These are phyloP conservation scores for Pleurotus cornucopiae DNA, from an alignment of 768 basidiomycete species.

Conservation along the genomic window DNA sequence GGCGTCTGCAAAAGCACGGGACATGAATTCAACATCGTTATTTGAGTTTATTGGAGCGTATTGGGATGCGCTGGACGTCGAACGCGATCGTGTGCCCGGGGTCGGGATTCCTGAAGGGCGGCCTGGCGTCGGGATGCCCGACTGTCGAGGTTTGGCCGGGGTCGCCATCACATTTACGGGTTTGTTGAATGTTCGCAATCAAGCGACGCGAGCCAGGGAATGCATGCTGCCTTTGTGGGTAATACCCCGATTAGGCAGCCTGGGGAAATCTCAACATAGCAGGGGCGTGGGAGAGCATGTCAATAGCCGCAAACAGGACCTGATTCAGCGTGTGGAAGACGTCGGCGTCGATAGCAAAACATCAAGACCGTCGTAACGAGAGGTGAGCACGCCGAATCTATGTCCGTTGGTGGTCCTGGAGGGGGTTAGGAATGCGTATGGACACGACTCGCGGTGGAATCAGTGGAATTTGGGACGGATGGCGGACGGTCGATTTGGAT, in stretches of 20 bases:
- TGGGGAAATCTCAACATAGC: not conserved
- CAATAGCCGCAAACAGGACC: not conserved
- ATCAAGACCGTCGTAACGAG: constrained; percentile 4
- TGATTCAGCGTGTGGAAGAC: not conserved
- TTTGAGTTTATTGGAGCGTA: constrained; percentile 19
- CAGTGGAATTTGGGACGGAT: constrained; percentile 14
- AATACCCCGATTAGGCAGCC: not conserved
- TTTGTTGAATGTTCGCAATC: not conserved
- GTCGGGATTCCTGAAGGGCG: constrained; percentile 55
- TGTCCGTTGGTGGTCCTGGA: not conserved
- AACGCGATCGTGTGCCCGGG: constrained; percentile 60
- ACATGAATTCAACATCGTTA: constrained; percentile 53
- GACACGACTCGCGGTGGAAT: not conserved
- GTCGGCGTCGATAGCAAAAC: not conserved
- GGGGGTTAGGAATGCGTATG: not conserved
- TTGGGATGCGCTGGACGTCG: constrained; percentile 49
- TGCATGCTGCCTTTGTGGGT: too few species aligned
- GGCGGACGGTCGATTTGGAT: constrained; percentile 11
- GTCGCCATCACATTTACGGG: constrained; percentile 19
- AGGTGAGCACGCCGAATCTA: constrained; percentile 6
- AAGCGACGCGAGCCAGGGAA: not conserved
- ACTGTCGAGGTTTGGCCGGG: constrained; percentile 37
- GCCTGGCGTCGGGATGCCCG: constrained; percentile 37
- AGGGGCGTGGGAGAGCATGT: not conserved
- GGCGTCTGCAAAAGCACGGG: constrained; percentile 74